A percentile compares a stretch with the other conserved stretches of the same genome.
Evolutionary conservation across 805 yeast genomes (phyloP).

Genomic region (Lachancea sp.): DNA sequence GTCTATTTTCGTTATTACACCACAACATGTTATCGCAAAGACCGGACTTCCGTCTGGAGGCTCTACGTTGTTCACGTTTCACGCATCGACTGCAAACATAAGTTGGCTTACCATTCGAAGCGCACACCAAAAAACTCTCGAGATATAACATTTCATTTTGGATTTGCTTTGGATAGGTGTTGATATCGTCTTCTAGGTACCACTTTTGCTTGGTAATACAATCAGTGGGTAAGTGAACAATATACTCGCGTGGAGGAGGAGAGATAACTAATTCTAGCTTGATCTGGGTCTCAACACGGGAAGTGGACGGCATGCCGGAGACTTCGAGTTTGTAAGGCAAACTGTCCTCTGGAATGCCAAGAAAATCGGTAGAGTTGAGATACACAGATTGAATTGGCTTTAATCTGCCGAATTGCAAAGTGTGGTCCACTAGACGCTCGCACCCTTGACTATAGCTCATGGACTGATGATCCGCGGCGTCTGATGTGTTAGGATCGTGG

Average conservation of each 20-base stretch:
- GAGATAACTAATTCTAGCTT: conserved; percentile 61
- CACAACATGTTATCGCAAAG: conserved; percentile 70
- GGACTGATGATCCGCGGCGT: conserved; percentile 3
- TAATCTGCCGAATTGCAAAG: conserved; percentile 21
- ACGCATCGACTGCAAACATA: conserved; percentile 84
- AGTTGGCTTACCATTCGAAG: conserved; percentile 48
- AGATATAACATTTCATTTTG: conserved; percentile 53
- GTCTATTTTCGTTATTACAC: conserved; percentile 63
- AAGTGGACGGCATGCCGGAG: conserved; percentile 63
- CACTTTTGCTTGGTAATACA: conserved; percentile 82
- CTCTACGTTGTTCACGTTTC: conserved; percentile 89
- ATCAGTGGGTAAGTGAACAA: conserved; percentile 79
- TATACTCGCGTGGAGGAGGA: conserved; percentile 70
- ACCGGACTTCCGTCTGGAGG: conserved; percentile 84
- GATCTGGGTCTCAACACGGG: conserved; percentile 95
- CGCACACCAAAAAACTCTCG: conserved; percentile 74
- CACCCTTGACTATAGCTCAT: conserved; percentile 12
- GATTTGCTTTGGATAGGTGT: conserved; percentile 40
- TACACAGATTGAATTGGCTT: conserved; percentile 17
- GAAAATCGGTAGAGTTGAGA: conserved; percentile 24
- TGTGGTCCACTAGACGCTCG: conserved; percentile 18
- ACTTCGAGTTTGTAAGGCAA: conserved; percentile 46
- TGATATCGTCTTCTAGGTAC: conserved; percentile 46
- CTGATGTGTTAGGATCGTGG: neutral
- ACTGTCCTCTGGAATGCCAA: conserved; percentile 23